Evolutionary conservation across 495 filamentous ascomycete species (phyloP), one percentile per base, ranked within the genome.

Genomic region (Zalerion maritima): DNA sequence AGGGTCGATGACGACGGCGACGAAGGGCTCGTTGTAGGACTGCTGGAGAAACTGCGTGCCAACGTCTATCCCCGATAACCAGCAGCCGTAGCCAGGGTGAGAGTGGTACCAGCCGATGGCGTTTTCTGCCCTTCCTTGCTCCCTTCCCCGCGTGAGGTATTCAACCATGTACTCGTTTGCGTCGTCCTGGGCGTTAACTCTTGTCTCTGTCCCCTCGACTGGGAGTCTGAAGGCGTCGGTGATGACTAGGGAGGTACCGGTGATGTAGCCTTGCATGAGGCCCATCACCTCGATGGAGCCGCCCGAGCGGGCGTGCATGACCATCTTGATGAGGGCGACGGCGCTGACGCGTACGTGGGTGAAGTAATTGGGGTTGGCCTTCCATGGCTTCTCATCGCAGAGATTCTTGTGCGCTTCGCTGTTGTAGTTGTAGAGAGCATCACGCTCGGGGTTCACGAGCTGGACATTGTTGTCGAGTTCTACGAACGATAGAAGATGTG

Each of bases 81-180:
- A 99, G 62, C 91, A 99, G 6, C 91, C 91, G 47, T 99, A 99
- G 6, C 91, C 91, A 0, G 91, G 91, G 47, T 99, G 91, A 38
- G 74, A 81, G 57, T 99, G 91, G 50, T 99, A 99, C 91, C 91
- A 99, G 12, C 91, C 91, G 5, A 96, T 78, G 3, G 75, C 81
- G 47, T 99, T 96, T 48, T 99, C 91, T 46, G 69, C 55, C 28
- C 87, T 78, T 15, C 64, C 66, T 19, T 76, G 76, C 33, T 86
- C 76, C 21, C 87, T 73, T 32, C 77, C 78, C 7, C 70, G 65
- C 35, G 73, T 58, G 6, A 87, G 67, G 54, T 86, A 96, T 34
- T 75, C 65, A 14, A 89, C 73, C 73, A 96, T 85, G 58, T 94
- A 99, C 55, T 94, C 91, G 57, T 94, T 84, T 19, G 91, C 91